These are phyloP conservation scores for Saccharum hybrid DNA, from an alignment of 202 grass and related monocot genomes.

Conservation along the genomic window DNA sequence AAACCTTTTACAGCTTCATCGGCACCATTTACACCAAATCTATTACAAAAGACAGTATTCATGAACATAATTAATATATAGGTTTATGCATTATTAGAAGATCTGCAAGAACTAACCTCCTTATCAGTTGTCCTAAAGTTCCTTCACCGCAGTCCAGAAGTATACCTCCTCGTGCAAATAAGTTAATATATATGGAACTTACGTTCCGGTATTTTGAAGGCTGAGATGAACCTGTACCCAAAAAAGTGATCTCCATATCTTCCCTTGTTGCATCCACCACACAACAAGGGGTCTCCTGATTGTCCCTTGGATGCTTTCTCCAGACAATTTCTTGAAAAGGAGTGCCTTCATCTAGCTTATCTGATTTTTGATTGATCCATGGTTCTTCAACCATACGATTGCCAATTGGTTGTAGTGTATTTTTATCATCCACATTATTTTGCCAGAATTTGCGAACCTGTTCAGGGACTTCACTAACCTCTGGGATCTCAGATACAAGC, in stretches of 20 bases:
- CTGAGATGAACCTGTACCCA: slow-evolving; percentile 93
- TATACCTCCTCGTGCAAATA: slow-evolving; percentile 82
- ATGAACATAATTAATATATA: slow-evolving; percentile 32
- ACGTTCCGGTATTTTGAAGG: slow-evolving; percentile 97
- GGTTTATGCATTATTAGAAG: slow-evolving; percentile 8
- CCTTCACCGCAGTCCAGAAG: slow-evolving; percentile 98
- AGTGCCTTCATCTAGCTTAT: slow-evolving; percentile 49
- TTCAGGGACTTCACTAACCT: slow-evolving; percentile 71
- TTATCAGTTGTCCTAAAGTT: slow-evolving; percentile 87
- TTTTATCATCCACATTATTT: slow-evolving; percentile 42
- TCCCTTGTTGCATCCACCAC: slow-evolving; percentile 75
- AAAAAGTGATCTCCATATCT: slow-evolving; percentile 92
- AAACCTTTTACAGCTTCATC: slow-evolving; percentile 76
- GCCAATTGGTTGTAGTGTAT: slow-evolving; percentile 42
- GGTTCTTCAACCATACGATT: slow-evolving; percentile 67
- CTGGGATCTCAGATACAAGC: slow-evolving; percentile 77
- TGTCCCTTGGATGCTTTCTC: slow-evolving; percentile 45
- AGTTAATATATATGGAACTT: slow-evolving; percentile 89
- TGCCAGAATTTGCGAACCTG: slow-evolving; percentile 64
- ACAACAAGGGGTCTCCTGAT: slow-evolving; percentile 58
- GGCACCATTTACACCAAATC: slow-evolving; percentile 81
- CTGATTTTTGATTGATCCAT: slow-evolving; percentile 66
- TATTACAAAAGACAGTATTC: slow-evolving; percentile 42
- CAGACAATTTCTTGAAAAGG: slow-evolving; percentile 33
- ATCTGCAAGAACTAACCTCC: slow-evolving; percentile 60